Evolutionary conservation across 352 stramenopile genomes (phyloP), one percentile per base, ranked within the genome.

Genomic region (Chrysophaeum taylorii): DNA sequence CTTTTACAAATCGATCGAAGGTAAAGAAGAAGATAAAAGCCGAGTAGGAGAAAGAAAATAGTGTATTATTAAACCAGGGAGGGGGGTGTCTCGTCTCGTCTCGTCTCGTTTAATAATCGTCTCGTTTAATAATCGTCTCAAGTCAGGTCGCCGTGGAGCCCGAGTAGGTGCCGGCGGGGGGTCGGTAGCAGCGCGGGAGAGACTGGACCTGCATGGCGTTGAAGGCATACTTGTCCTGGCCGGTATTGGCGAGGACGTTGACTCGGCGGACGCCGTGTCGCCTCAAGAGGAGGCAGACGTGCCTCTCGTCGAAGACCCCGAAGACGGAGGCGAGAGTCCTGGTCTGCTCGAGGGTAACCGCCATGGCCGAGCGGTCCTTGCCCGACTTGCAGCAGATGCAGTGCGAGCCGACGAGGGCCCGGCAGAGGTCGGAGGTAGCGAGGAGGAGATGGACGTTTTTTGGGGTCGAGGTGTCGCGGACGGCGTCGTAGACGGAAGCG

Each of bases 311-410:
- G 39, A 78, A 25, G 16, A 72, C 45, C 52, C 54, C 64, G 53
- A 63, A 54, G 63, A 69, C n/a, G 50, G 25, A 41, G 38, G 50
- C 57, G 80, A 95, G 73, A 69, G 91, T 71, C 9, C 88, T 77
- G 12, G 90, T 84, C 68, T 95, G 84, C 70, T 96, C 90, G 23
- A 95, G 79, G 52, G 90, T 96, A n/a, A 91, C 86, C 35, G 84
- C 90, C 90, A 96, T 96, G 14, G 87, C 87, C 1, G 89, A 96
- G 62, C 90, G 85, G 73, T 96, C 90, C 75, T 96, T 96, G 45
- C 90, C 90, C 0, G 80, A 91, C 70, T 96, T 96, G 86, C 89
- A 96, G 78, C 91, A 93, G 0, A 90, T 94, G 23, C 92, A 79
- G 31, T 88, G 81, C 0, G 83, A 85, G 25, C 89, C 89, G 64